phyloP scores from a whole-genome alignment of 148 eudicot genomes.

The Cornus florida region DNA sequence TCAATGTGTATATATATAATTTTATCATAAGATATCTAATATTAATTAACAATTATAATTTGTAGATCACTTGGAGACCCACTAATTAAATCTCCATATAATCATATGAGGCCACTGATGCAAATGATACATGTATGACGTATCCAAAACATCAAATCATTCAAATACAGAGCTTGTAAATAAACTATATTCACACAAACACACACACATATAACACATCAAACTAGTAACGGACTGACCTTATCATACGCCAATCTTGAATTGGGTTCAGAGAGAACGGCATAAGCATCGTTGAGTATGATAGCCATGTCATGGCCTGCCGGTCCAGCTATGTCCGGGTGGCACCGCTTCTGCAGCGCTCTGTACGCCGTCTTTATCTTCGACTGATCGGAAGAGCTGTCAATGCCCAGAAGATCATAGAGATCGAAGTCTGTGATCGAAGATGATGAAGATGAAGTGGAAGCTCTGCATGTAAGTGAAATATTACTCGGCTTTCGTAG shows the following conservation, averaged over 20 bases:
- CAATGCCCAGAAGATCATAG: constrained; percentile 80
- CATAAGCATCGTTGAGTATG: constrained; percentile 78
- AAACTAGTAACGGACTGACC: constrained; percentile 26
- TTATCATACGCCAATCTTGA: constrained; percentile 72
- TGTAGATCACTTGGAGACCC: too few species aligned
- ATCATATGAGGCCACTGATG: too few species aligned
- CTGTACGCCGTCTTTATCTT: constrained; percentile 74
- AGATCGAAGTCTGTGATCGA: constrained; percentile 67
- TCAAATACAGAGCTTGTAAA: too few species aligned
- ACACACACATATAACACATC: background rate
- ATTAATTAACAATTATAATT: too few species aligned
- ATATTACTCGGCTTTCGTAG: background rate
- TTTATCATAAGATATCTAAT: too few species aligned
- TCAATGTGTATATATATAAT: too few species aligned
- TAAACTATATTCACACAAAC: too few species aligned
- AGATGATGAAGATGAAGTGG: constrained; percentile 25
- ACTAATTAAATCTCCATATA: too few species aligned
- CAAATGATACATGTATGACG: too few species aligned
- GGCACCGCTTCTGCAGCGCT: constrained; percentile 77
- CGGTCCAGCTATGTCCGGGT: constrained; percentile 88
- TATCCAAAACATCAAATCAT: too few species aligned
- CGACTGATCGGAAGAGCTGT: constrained; percentile 54
- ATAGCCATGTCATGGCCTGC: constrained; percentile 95
- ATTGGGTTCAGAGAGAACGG: constrained; percentile 71
- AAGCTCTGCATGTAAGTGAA: constrained; percentile 35